Base-by-base conservation (phyloP, 2,329 filamentous ascomycete genomes). In the Cordyceps javanica region DNA sequence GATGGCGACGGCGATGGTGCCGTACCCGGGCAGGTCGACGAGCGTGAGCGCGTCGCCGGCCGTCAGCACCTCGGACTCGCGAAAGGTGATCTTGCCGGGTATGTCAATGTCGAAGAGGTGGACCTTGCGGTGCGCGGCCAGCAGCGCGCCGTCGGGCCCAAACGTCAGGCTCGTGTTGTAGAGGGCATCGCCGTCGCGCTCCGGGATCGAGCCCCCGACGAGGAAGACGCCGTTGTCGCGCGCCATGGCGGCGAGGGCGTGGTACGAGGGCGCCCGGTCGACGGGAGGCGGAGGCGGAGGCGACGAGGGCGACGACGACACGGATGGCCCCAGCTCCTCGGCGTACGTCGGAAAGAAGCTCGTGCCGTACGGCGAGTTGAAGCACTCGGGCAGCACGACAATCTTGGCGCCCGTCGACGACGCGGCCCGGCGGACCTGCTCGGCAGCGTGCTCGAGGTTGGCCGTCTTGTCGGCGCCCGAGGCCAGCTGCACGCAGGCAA, bases 91-190 rank as follows among this genome's bases (percentile, higher is more conserved):
- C 76, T 92, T 92, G 61, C 91, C 93, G 0, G 94, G 94, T 62
- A 99, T 97, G 71, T 96, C 88, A 66, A 99, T 99, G 74, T 97
- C 94, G 73, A 99, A 99, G 44, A 99, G 81, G 73, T 99, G 94
- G 44, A 94, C 86, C 76, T 99, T 99, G 65, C 94, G 85, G 72
- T 97, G 92, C 2, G 86, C 90, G 6, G 86, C 90, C n/a, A 99
- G 79, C 50, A 97, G 78, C n/a, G 80, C 71, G 4, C 94, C 94
- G 10, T 80, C 75, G 0, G 91, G 92, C 0, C 80, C 83, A 73
- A 99, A 99, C 8, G 88, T 85, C 48, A 99, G 77, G 28, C 85
- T 88, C 3, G 94, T 97, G 76, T 99, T 99, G 80, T 94, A 96
- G 75, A 92, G 89, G 14, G 80, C 77, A 26, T 66, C 62, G 5